A percentile compares a stretch with the other conserved stretches of the same genome.
Evolutionary conservation across 441 rosid species (phyloP).

Genomic region (Erodium texanum): DNA sequence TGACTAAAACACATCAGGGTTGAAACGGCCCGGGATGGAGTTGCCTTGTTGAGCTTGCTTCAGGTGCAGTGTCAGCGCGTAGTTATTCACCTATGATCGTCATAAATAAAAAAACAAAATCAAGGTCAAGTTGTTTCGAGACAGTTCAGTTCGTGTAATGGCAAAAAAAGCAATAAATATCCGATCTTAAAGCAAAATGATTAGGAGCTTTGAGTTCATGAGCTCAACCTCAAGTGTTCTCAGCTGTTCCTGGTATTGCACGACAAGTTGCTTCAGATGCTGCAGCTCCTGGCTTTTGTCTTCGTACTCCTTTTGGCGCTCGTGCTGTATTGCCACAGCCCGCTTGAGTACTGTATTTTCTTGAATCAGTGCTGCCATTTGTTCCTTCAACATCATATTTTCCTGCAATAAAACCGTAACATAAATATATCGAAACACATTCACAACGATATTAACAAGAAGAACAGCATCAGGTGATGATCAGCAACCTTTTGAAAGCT

Average conservation of each 20-base stretch:
- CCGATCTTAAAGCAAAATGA: background rate
- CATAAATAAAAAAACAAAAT: background rate
- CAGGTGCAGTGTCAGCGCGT: background rate
- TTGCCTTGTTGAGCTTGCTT: conserved; percentile 2
- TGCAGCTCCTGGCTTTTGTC: conserved; percentile 60
- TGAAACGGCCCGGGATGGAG: background rate
- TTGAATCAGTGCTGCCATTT: conserved; percentile 58
- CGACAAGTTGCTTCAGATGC: conserved; percentile 59
- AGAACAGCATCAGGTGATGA: background rate
- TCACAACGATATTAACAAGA: background rate
- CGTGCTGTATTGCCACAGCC: conserved; percentile 80
- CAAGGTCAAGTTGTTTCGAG: background rate
- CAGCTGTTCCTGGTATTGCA: conserved; percentile 81
- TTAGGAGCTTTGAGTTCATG: background rate
- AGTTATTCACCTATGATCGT: background rate
- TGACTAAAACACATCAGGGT: background rate
- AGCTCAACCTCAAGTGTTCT: conserved; percentile 65
- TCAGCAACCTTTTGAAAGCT: conserved; percentile 48
- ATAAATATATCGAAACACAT: background rate
- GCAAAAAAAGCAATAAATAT: background rate
- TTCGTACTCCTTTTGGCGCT: conserved; percentile 66
- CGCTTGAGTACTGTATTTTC: conserved; percentile 71
- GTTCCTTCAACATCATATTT: conserved; percentile 60
- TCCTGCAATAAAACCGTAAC: conserved; percentile 30
- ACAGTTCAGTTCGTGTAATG: background rate